Evolutionary conservation across 352 stramenopile species (phyloP), one percentile per base, ranked within the genome.

Genomic region (Globisporangium carolinianum): DNA sequence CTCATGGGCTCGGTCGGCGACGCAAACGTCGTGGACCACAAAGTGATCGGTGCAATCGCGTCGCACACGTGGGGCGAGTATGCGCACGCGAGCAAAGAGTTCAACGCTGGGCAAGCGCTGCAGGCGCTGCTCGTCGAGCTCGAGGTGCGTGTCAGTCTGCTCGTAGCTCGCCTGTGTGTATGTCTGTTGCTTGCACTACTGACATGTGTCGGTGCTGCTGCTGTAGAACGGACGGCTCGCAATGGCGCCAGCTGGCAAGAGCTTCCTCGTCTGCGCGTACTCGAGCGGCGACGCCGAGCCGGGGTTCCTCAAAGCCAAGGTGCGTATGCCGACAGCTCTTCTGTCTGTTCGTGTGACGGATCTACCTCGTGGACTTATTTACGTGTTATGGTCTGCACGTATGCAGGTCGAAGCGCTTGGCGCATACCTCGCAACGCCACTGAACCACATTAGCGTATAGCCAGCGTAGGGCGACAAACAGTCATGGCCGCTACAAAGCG

Each of bases 11-110:
- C 83, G 10, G 81, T 89, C 8, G 82, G 85, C 6, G 65, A 73
- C 52, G 73, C 60, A 53, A 76, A 79, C 6, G 53, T 56, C 24
- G 70, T 88, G 17, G 86, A 95, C 54, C 73, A 88, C 68, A 95
- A 95, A 53, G 86, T 95, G 41, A 77, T 95, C 48, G 86, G 82
- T 48, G 86, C 86, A 24, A 92, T 95, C 58, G 81, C 81, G 11
- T 76, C 86, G 36, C 83, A 95, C 65, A 91, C 83, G 39, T 95
- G 85, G 85, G 73, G 76, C 35, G 85, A 95, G 61, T 92, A 91
- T 55, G 57, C 85, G 18, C 79, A 91, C 62, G 73, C 85, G 8
- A 73, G 76, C 46, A 85, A 84, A 67, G 84, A 94, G 46, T 80
- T 84, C 55, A 72, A 75, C 45, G 71, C 73, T 12, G 68, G 67